Conservation (phyloP, 2,329 filamentous ascomycete genomes). For the Ilyonectria robusta region DNA sequence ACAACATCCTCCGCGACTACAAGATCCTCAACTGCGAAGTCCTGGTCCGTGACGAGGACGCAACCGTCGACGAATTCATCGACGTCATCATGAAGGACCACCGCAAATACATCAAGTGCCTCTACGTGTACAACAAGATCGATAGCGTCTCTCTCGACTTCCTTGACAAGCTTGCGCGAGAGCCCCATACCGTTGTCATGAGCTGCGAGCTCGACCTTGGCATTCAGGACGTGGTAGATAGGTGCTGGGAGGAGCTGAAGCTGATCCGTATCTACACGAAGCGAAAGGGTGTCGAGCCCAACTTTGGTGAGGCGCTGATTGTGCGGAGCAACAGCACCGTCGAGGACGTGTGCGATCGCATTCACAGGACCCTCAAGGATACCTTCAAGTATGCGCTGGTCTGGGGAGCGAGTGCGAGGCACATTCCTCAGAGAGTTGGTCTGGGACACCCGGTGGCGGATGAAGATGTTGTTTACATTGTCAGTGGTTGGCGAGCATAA, state of each 20-base stretch:
- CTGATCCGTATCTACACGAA: slow-evolving; percentile 97
- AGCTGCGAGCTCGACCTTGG: slow-evolving; percentile 96
- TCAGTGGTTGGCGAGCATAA: slow-evolving; percentile 75
- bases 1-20: slow-evolving; percentile 98
- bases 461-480: slow-evolving; percentile 78
- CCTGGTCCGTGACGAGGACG: slow-evolving; percentile 92
- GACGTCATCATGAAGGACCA: slow-evolving; percentile 99
- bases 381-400: slow-evolving; percentile 99
- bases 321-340: slow-evolving; percentile 90
- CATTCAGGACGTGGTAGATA: slow-evolving; percentile 91
- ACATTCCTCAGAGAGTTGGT: slow-evolving; percentile 94
- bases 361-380: slow-evolving; percentile 95
- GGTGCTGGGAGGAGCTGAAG: slow-evolving; percentile 93
- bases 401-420: slow-evolving; percentile 96
- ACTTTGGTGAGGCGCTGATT: slow-evolving; percentile 93
- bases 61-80: slow-evolving; percentile 98
- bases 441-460: slow-evolving; percentile 83
- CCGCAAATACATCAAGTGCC: slow-evolving; percentile 93
- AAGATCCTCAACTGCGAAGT: slow-evolving; percentile 99
- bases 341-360: slow-evolving; percentile 96
- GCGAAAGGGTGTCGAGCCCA: slow-evolving; percentile 90
- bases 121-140: slow-evolving; percentile 99
- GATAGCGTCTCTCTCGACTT: slow-evolving; percentile 95
- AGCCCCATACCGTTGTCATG: slow-evolving; percentile 97
- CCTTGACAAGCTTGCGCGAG: slow-evolving; percentile 90